phyloP scores from a whole-genome alignment of 805 yeast species.

The Grigorovia jiainica region DNA sequence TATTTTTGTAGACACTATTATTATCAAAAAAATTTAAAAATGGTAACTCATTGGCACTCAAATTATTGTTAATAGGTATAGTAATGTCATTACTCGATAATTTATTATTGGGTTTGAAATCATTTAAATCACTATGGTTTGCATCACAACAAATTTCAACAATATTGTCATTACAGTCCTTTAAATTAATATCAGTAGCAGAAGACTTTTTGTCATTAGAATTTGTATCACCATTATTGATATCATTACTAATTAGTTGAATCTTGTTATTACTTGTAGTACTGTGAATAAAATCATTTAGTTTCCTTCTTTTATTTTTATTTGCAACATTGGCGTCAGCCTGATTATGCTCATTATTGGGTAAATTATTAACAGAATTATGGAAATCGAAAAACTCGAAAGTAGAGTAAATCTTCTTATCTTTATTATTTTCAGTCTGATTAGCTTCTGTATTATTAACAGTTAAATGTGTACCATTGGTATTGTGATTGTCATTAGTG shows the following conservation, averaged over 20 bases:
- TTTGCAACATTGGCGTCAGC: not conserved
- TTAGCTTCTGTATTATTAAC: not conserved
- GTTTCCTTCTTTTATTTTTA: not conserved
- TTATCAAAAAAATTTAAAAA: not conserved
- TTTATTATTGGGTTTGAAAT: too few species aligned
- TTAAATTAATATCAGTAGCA: not conserved
- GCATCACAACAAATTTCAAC: conserved; percentile 36
- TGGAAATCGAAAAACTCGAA: conserved; percentile 35
- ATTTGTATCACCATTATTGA: not conserved
- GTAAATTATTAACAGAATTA: conserved; percentile 7
- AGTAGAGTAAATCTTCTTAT: conserved; percentile 11
- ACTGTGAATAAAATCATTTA: not conserved
- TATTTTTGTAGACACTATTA: not conserved
- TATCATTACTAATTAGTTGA: conserved; percentile 6
- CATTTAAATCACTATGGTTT: conserved; percentile 18
- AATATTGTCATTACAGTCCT: conserved; percentile 30
- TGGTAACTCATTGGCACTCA: not conserved
- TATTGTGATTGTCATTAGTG: not conserved
- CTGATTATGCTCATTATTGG: not conserved
- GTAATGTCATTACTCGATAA: too few species aligned
- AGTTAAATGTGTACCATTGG: not conserved
- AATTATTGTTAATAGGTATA: too few species aligned
- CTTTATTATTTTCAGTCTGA: conserved; percentile 24
- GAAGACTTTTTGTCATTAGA: not conserved
- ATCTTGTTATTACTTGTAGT: not conserved